Conservation (phyloP, 2,329 filamentous ascomycete genomes). For the Cercospora nicotianae region DNA sequence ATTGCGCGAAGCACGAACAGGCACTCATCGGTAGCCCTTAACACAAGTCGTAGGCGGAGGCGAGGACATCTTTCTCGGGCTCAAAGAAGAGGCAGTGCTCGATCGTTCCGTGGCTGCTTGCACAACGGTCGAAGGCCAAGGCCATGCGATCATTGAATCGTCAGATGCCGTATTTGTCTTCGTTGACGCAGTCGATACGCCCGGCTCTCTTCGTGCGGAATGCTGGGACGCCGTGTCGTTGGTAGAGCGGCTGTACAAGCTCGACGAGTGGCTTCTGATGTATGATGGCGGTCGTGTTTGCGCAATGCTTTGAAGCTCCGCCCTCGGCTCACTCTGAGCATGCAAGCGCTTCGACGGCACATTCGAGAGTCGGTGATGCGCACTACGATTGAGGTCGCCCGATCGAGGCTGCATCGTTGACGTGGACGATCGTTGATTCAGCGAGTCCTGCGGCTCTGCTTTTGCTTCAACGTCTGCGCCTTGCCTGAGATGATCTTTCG, state of each 20-base stretch:
- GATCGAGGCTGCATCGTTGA: background rate
- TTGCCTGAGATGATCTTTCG: rapidly evolving
- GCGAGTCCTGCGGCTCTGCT: too few relatives aligned
- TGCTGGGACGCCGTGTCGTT: background rate
- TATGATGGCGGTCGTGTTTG: background rate
- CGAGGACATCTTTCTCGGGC: too few relatives aligned
- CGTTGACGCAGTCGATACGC: background rate
- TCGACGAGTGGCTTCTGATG: background rate
- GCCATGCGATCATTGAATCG: background rate
- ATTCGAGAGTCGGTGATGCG: too few relatives aligned
- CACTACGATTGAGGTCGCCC: background rate
- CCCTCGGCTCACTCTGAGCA: background rate
- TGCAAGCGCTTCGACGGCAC: background rate
- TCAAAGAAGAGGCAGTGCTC: background rate
- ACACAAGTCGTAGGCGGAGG: too few relatives aligned
- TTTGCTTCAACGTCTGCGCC: too few relatives aligned
- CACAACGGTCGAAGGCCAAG: background rate
- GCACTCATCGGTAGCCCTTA: too few relatives aligned
- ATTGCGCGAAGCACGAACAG: too few relatives aligned
- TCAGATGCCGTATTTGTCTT: background rate
- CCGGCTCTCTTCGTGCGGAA: background rate
- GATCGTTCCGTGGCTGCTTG: background rate
- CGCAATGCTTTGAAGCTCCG: background rate
- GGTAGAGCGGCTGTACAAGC: background rate
- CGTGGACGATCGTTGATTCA: too few relatives aligned